Base-by-base conservation (phyloP, 2,329 filamentous ascomycete genomes). In the Kalmusia sp. region DNA sequence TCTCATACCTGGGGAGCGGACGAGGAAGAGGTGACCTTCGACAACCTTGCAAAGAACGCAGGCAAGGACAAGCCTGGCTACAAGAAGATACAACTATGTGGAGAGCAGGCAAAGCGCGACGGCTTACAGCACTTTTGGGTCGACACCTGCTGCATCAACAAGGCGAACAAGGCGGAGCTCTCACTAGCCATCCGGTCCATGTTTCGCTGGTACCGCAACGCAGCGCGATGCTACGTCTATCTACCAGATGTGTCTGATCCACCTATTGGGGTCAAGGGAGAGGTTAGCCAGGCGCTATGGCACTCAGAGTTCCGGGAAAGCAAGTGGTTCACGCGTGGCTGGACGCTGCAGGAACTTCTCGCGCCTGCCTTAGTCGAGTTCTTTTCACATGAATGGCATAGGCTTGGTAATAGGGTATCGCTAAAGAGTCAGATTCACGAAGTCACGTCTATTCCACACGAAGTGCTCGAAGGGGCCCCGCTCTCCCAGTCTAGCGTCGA, bases 321-420 rank as follows among this genome's bases (percentile, higher is more conserved):
- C 11, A 8, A 17, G 12, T 43, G 40, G 40, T 43, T 43, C 27
- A 21, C 38, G 2, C 38, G 38, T 17, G 24, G 38, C 6, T 41
- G 38, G 38, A 41, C 38, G 25, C 38, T 41, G 3, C 38, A 41
- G 19, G 38, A 41, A 17, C 38, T 41, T 41, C 38, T 41, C 12
- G 38, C 38, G 7, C 38, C 38, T 6, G 1, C 9, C 12, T 15
- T 24, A 17, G 38, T 41, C 8, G 14, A 28, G 6, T 41, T 41
- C 24, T 41, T 28, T 9, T 41, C 38, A 6, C 7, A 3, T n/a
- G 38, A 41, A 22, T n/a, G 38, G 8, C 12, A 4, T 11, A 9
- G 6, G 2, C 21, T 39, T 14, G 37, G 37, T 4, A 22, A 39
- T 19, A 39, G 25, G 21, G 1, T 11, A 9, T 22, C 37, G 6